These are phyloP conservation scores for Gypsophila paniculata DNA, from an alignment of 179 eudicot species.

Conservation along the genomic window DNA sequence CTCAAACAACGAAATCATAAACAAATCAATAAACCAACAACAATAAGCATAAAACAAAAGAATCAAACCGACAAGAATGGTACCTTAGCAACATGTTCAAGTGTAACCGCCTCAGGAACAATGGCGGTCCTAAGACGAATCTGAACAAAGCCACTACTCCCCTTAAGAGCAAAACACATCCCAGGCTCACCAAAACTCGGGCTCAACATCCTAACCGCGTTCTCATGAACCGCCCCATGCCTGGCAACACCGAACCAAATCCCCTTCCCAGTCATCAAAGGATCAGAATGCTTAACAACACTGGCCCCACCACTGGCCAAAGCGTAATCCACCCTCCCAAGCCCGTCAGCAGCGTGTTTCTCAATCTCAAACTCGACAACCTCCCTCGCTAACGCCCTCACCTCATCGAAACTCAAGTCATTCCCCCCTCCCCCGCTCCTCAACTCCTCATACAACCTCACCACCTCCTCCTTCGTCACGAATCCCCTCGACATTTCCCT, in stretches of 20 bases:
- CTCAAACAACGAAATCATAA: not conserved
- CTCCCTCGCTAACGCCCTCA: conserved; percentile 57
- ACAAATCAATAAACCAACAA: no score
- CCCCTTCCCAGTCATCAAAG: conserved; percentile 28
- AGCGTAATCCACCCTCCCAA: conserved; percentile 79
- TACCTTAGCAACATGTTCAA: conserved; percentile 90
- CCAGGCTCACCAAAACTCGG: conserved; percentile 97
- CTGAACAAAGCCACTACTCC: conserved; percentile 65
- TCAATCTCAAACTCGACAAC: conserved; percentile 69
- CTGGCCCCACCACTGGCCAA: conserved; percentile 54
- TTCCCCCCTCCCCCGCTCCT: conserved; percentile 31
- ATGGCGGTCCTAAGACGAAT: conserved; percentile 64
- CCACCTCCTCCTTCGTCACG: conserved; percentile 53
- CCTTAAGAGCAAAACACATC: conserved; percentile 73
- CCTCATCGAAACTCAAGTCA: conserved; percentile 52
- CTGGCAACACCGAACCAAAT: conserved; percentile 29
- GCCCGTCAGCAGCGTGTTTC: conserved; percentile 84
- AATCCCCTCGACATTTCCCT: conserved; percentile 28
- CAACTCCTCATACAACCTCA: conserved; percentile 44
- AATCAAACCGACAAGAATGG: conserved; percentile 5
- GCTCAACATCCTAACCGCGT: conserved; percentile 59
- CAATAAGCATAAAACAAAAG: conserved; percentile 4
- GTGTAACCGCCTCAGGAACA: conserved; percentile 71
- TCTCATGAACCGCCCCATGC: conserved; percentile 27
- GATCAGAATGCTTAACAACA: conserved; percentile 65